These are phyloP conservation scores for Diutina sp. DNA, from an alignment of 1,139 yeast genomes.

Conservation along the genomic window DNA sequence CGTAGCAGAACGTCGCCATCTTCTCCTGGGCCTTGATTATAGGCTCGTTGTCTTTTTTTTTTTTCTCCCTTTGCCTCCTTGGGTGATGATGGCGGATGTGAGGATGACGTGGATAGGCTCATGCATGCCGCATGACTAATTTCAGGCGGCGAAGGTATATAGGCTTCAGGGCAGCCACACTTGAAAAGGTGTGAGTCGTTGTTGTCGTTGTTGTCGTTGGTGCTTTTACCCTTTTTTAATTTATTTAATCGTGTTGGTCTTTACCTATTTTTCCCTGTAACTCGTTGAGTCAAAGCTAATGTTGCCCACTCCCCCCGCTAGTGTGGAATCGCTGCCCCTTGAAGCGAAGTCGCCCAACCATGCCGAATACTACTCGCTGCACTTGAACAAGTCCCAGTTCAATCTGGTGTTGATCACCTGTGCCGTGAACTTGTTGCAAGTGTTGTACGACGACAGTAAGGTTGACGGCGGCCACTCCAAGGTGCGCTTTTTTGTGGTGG, in stretches of 20 bases:
- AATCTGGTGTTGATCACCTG: not conserved
- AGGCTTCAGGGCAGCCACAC: not conserved
- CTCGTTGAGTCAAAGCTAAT: not conserved
- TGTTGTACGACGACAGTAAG: not conserved
- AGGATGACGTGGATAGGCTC: not conserved
- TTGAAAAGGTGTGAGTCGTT: not conserved
- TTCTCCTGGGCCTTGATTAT: too few relatives aligned
- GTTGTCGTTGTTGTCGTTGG: not conserved
- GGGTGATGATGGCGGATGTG: not conserved
- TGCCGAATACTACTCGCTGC: not conserved
- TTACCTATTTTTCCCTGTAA: not conserved
- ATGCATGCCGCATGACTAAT: not conserved
- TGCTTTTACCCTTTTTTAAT: not conserved
- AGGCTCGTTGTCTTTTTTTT: not conserved
- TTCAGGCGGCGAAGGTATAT: not conserved
- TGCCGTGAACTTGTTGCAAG: not conserved
- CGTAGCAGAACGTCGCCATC: too few relatives aligned
- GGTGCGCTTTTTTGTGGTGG: conserved; percentile 40
- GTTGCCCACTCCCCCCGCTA: not conserved
- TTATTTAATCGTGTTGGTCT: not conserved
- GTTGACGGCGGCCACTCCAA: conserved; percentile 7
- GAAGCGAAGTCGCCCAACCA: not conserved
- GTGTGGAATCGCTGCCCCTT: not conserved
- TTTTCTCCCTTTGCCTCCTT: not conserved
- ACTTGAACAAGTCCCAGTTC: not conserved